Evolutionary conservation across 805 yeast genomes (phyloP), one percentile per base, ranked within the genome.

Genomic region (Yarrowia osloensis): DNA sequence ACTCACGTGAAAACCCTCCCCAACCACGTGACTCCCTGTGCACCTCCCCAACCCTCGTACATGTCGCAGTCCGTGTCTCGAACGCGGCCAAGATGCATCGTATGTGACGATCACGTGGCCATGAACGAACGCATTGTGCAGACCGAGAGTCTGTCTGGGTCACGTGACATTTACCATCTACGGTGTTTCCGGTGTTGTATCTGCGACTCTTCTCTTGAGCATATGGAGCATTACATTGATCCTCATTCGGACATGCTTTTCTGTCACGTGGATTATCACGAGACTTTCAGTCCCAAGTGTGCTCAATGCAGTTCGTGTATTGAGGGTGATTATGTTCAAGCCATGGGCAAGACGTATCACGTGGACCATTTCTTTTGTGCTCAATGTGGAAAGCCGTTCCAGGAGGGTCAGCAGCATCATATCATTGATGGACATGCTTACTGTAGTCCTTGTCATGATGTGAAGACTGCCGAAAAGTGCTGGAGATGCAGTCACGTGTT

Each of bases 201-300:
- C 7, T 73, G 75, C 62, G 29, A 52, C 33, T 40, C 46, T 55
- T 68, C 70, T 17, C 68, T 73, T 8, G 73, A 71, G 37, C 73
- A 68, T 49, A 68, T 73, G 19, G 70, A 72, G 65, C 70, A 71
- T 46, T 73, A 73, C 65, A 67, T 63, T 54, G 65, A 67, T 15
- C 47, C 67, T 21, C 54, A 42, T 22, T 62, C 65, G 17, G 39
- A 65, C 11, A 29, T 39, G 47, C 66, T 78, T 70, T 70, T 78
- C 69, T 67, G 79, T 73, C 69, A 76, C 72, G 61, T 74, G 13
- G 78, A 76, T 54, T 76, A 73, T 57, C 78, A 76, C 40, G 73
- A 75, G 55, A 62, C 69, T 46, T 75, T 73, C 61, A 73, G 76
- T 3, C 74, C 76, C 2, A 68, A 70, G 40, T 76, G 78, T 68